Base-by-base conservation (phyloP, 345 rosid genomes). In the Noccaea caerulescens region DNA sequence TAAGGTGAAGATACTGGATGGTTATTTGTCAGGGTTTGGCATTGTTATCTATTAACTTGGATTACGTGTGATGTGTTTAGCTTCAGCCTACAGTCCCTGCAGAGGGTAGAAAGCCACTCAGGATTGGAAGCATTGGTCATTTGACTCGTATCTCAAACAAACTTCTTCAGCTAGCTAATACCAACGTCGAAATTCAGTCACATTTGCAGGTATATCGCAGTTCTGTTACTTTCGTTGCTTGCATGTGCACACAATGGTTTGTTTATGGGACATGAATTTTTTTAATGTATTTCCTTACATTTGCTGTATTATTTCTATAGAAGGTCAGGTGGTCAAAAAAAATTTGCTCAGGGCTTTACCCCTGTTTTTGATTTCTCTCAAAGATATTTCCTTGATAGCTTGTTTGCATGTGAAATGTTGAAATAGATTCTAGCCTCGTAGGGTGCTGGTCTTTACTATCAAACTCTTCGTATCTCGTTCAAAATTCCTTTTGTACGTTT, bases 81-180 rank as follows among this genome's bases (percentile, higher is more conserved):
- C 73, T 78, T 77, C 90, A 90, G 90, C 93, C 96, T 18, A 87
- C 96, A 47, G 57, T 84, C 66, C 81, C 93, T 75, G 84, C 88
- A 27, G 97, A 85, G 73, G 90, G 84, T 73, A 77, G 82, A 82
- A 70, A 61, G 16, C 84, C 90, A 3, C 97, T 89, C 46, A 86
- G 82, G 82, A 79, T 88, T 62, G 98, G 95, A 58, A 93, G 80
- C 79, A 84, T 90, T 77, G 98, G 98, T 64, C 96, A 93, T 82
- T 71, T 93, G 76, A 90, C 96, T 43, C 91, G 88, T 33, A 80
- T 93, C 68, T 86, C 95, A 4, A 93, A 90, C 81, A 93, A 93
- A 76, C 89, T 93, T 76, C 68, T 83, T 69, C 89, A 93, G 81
- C 76, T 93, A 73, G 88, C 84, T 27, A 88, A 83, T 73, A 84